Conservation (phyloP, 768 basidiomycete species). For the Austroboletus festivus region DNA sequence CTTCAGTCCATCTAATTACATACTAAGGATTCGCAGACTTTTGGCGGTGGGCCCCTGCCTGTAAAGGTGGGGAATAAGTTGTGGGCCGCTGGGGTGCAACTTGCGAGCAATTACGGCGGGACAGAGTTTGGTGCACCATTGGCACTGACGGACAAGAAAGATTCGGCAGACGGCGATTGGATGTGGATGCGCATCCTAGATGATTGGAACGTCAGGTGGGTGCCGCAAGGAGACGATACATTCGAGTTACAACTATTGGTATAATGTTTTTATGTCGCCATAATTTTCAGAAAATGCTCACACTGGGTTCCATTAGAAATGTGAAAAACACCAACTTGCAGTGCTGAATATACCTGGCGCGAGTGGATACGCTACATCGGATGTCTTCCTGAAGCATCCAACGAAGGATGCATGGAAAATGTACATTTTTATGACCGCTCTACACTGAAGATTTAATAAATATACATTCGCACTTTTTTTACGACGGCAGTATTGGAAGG, state of each 20-base stretch:
- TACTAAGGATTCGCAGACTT: constrained; percentile 33
- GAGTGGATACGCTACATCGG: constrained; percentile 37
- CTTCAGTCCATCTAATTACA: not conserved
- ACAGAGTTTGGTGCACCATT: constrained; percentile 20
- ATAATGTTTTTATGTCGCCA: no score
- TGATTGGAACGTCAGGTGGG: constrained; percentile 25
- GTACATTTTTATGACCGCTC: constrained; percentile 22
- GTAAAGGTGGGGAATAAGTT: constrained; percentile 13
- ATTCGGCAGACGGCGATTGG: constrained; percentile 19
- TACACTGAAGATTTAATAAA: no score
- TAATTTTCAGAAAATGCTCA: no score
- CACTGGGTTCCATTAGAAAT: no score
- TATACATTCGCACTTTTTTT: not conserved
- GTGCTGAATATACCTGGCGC: constrained; percentile 35
- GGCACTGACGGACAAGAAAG: not conserved
- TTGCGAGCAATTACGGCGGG: constrained; percentile 14
- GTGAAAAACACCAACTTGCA: no score
- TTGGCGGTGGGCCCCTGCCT: constrained; percentile 39
- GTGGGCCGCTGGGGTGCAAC: constrained; percentile 14
- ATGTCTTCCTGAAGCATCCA: constrained; percentile 45
- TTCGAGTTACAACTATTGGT: constrained; percentile 39
- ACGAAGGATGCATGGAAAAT: constrained; percentile 42
- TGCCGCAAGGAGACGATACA: constrained; percentile 29
- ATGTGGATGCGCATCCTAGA: constrained; percentile 8
- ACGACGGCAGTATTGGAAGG: constrained; percentile 40